Evolutionary conservation across 176 grass and related monocot genomes (phyloP).

Genomic region (Paspalum vaginatum): DNA sequence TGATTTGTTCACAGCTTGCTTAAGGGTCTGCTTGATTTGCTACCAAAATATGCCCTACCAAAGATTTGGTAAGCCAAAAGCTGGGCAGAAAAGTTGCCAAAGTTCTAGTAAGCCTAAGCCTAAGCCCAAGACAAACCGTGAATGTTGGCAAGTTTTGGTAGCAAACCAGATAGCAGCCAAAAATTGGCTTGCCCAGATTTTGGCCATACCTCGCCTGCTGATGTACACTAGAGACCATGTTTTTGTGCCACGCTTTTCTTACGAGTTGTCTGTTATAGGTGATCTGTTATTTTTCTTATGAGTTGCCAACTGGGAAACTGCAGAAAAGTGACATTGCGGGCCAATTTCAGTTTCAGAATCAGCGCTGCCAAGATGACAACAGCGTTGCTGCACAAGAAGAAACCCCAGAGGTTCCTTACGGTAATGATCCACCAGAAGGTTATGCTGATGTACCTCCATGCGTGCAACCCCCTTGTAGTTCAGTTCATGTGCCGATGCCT

Average conservation of each 20-base stretch:
- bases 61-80: no score
- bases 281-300: background rate
- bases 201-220: background rate
- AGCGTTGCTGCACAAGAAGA: constrained; percentile 39
- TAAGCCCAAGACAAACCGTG: no score
- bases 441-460: constrained; percentile 41
- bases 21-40: background rate
- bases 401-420: constrained; percentile 48
- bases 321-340: constrained; percentile 39
- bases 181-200: no score
- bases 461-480: constrained; percentile 41
- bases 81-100: no score
- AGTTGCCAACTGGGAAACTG: constrained; percentile 36
- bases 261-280: background rate
- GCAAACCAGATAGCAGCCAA: no score
- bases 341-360: constrained; percentile 44
- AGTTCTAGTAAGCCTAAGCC: no score
- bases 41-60: no score
- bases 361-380: constrained; percentile 31
- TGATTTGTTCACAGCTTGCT: background rate
- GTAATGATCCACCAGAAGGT: constrained; percentile 36
- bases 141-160: no score
- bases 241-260: background rate
- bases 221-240: background rate
- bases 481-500: constrained; percentile 33